phyloP scores from a whole-genome alignment of 257 asterid species.

The Jaltomata sinuosa region DNA sequence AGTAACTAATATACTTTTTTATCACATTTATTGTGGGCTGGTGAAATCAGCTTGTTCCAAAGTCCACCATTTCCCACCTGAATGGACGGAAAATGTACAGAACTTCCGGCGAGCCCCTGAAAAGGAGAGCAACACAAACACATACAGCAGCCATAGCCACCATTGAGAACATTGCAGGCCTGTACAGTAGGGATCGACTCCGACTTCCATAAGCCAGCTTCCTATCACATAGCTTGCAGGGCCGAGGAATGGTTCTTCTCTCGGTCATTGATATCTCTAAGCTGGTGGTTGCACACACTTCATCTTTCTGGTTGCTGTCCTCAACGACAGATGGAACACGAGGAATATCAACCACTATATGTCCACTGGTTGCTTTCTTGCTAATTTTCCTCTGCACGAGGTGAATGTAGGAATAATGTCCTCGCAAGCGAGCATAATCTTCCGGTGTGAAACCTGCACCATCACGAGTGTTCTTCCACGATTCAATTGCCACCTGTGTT shows the following conservation, averaged over 20 bases:
- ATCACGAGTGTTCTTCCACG: slow-evolving; percentile 65
- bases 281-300: slow-evolving; percentile 15
- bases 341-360: slow-evolving; percentile 46
- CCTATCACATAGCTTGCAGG: slow-evolving; percentile 43
- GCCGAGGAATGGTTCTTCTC: slow-evolving; percentile 9
- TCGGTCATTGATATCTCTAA: slow-evolving; percentile 30
- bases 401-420: slow-evolving; percentile 70
- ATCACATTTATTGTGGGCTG: background rate
- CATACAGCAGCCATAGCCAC: slow-evolving; percentile 76
- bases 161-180: slow-evolving; percentile 73
- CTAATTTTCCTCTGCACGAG: slow-evolving; percentile 61
- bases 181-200: slow-evolving; percentile 36
- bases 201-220: slow-evolving; percentile 25
- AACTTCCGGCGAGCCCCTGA: slow-evolving; percentile 62
- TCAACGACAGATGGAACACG: slow-evolving; percentile 14
- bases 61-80: slow-evolving; percentile 79
- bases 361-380: slow-evolving; percentile 31
- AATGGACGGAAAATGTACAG: slow-evolving; percentile 57
- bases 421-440: slow-evolving; percentile 70
- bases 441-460: slow-evolving; percentile 69
- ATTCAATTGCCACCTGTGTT: slow-evolving; percentile 57
- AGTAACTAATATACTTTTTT: slow-evolving; percentile 7
- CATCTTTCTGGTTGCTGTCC: slow-evolving; percentile 33
- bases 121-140: slow-evolving; percentile 74
- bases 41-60: slow-evolving; percentile 45